A percentile compares a stretch with the other conserved stretches of the same genome.
These are phyloP conservation scores for Cicer arietinum DNA, from an alignment of 306 rosid species.

Conservation along the genomic window DNA sequence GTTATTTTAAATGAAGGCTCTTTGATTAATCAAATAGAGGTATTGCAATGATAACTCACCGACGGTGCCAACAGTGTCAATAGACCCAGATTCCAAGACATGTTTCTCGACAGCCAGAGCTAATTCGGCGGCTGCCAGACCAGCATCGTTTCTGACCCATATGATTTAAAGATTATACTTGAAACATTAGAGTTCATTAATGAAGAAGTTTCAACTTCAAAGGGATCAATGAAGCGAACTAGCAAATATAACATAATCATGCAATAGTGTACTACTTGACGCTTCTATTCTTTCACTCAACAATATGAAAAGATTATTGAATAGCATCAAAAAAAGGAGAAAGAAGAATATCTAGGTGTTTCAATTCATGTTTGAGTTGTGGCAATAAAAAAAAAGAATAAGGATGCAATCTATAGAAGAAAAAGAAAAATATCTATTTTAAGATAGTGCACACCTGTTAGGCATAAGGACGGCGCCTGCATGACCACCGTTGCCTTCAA, in stretches of 20 bases:
- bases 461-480: conserved; percentile 97
- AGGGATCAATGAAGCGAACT: conserved; percentile 9
- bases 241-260: conserved; percentile 19
- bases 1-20: conserved; percentile 13
- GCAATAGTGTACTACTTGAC: conserved; percentile 18
- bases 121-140: conserved; percentile 94
- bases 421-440: conserved; percentile 1
- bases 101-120: conserved; percentile 88
- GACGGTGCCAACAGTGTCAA: conserved; percentile 93
- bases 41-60: conserved; percentile 56
- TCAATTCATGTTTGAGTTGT: conserved; percentile 11
- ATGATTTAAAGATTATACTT: conserved; percentile 37
- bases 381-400: conserved; percentile 32
- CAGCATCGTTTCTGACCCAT: conserved; percentile 86
- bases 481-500: conserved; percentile 97
- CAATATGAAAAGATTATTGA: conserved; percentile 18
- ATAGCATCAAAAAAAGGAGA: conserved; percentile 11
- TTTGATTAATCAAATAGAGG: neutral
- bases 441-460: conserved; percentile 61
- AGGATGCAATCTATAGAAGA: conserved; percentile 2
- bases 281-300: conserved; percentile 12
- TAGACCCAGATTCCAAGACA: conserved; percentile 87
- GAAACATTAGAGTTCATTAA: conserved; percentile 22
- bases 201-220: conserved; percentile 33
- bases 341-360: conserved; percentile 5